Percentiles rank a stretch among this genome's conserved stretches.
Conservation (phyloP, 2,329 filamentous ascomycete species). For the Xenoacremonium recifei region DNA sequence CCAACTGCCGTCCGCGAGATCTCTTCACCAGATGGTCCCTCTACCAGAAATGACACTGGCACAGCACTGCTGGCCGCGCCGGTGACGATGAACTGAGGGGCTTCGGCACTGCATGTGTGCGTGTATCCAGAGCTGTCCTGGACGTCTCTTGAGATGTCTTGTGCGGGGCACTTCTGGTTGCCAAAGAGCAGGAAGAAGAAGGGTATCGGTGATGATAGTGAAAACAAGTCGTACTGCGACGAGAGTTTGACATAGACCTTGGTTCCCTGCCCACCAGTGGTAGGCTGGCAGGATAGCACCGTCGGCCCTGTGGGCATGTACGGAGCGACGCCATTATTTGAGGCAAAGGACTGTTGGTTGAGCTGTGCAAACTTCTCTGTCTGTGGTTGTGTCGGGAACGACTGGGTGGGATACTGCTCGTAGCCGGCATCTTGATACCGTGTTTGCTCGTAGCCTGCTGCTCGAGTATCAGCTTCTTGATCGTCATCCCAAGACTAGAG, state of each 20-base stretch:
- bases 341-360: slow-evolving; percentile 55
- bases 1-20: slow-evolving; percentile 48
- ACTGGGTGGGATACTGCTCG: slow-evolving; percentile 49
- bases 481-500: neutral
- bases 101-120: slow-evolving; percentile 71
- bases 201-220: slow-evolving; percentile 52
- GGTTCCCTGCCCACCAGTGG: slow-evolving; percentile 65
- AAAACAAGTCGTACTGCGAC: slow-evolving; percentile 68
- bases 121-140: slow-evolving; percentile 61
- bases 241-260: slow-evolving; percentile 73
- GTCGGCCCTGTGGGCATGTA: slow-evolving; percentile 62
- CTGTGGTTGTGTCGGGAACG: slow-evolving; percentile 47
- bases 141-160: slow-evolving; percentile 60
- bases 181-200: slow-evolving; percentile 73
- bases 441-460: slow-evolving; percentile 57
- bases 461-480: slow-evolving; percentile 11
- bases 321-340: slow-evolving; percentile 62
- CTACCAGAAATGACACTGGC: slow-evolving; percentile 54
- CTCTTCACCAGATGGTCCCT: slow-evolving; percentile 51
- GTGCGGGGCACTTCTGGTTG: slow-evolving; percentile 62
- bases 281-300: slow-evolving; percentile 69
- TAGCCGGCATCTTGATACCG: slow-evolving; percentile 59
- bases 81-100: slow-evolving; percentile 59
- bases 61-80: slow-evolving; percentile 49
- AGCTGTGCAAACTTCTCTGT: slow-evolving; percentile 52